Evolutionary conservation across 805 yeast species (phyloP).

Genomic region (Candida ipomoeae): DNA sequence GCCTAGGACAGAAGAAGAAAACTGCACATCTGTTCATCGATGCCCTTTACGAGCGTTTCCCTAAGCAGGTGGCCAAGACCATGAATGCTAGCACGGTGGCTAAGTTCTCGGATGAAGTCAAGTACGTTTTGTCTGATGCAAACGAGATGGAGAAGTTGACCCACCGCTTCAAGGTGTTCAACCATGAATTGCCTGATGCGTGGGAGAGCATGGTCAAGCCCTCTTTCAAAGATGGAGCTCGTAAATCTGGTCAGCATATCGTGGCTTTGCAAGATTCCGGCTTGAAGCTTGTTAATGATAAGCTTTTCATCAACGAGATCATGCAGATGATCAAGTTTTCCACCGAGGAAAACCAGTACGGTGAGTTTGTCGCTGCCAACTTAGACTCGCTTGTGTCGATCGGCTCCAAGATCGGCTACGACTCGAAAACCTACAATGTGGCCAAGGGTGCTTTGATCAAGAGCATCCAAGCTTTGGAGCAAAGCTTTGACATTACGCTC

Average conservation of each 20-base stretch:
- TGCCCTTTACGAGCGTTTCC: conserved; percentile 18
- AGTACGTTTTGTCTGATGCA: conserved; percentile 14
- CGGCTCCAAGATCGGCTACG: conserved; percentile 40
- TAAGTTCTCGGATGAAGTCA: conserved; percentile 26
- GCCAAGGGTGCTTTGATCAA: conserved; percentile 32
- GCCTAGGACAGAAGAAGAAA: conserved; percentile 7
- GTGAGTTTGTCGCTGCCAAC: conserved; percentile 32
- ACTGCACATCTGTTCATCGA: conserved; percentile 11
- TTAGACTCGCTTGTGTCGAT: conserved; percentile 42
- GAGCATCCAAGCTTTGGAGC: conserved; percentile 14
- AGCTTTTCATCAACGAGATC: conserved; percentile 45
- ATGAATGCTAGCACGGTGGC: conserved; percentile 8
- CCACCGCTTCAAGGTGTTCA: conserved; percentile 24
- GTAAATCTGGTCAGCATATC: conserved; percentile 10
- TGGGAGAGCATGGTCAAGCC: conserved; percentile 31
- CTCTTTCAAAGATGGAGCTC: conserved; percentile 5
- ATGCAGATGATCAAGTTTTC: conserved; percentile 44
- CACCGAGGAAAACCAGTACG: conserved; percentile 17
- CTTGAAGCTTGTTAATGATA: conserved; percentile 39
- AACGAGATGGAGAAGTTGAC: conserved; percentile 6
- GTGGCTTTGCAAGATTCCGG: conserved; percentile 21
- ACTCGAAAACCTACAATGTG: conserved; percentile 39
- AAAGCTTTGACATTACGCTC: conserved; percentile 20
- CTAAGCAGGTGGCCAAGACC: conserved; percentile 17
- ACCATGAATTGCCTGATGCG: conserved; percentile 28